These are phyloP conservation scores for Talaromyces funiculosus DNA, from an alignment of 2,329 filamentous ascomycete species.

Conservation along the genomic window DNA sequence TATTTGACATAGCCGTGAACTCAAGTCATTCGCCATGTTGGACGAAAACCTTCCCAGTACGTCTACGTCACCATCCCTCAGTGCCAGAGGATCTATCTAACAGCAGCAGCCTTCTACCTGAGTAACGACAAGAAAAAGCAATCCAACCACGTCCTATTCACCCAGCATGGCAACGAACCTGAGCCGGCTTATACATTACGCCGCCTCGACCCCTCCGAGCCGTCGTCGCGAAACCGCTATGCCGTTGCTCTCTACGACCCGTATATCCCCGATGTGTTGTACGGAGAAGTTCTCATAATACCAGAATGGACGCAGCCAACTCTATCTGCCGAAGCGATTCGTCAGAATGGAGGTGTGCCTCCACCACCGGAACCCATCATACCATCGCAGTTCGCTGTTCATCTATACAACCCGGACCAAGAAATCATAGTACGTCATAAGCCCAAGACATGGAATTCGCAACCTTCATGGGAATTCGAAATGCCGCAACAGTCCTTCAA, in stretches of 20 bases:
- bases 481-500: constrained; percentile 82
- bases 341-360: constrained; percentile 59
- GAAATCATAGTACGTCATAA: constrained; percentile 63
- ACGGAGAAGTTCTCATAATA: constrained; percentile 75
- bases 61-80: neutral
- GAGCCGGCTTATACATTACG: constrained; percentile 73
- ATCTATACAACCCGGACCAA: constrained; percentile 92
- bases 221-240: constrained; percentile 73
- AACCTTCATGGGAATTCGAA: constrained; percentile 83
- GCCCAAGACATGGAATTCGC: constrained; percentile 71
- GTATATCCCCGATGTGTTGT: constrained; percentile 73
- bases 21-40: constrained; percentile 54
- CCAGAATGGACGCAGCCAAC: constrained; percentile 82
- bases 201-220: constrained; percentile 65
- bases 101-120: constrained; percentile 43
- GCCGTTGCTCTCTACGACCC: constrained; percentile 80
- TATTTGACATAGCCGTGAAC: neutral
- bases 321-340: constrained; percentile 73
- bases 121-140: constrained; percentile 47
- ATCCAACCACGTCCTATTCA: constrained; percentile 36
- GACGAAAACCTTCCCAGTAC: constrained; percentile 77
- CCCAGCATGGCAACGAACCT: constrained; percentile 74
- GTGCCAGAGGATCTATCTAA: neutral
- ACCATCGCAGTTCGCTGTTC: constrained; percentile 73
- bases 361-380: constrained; percentile 65